phyloP scores from a whole-genome alignment of 768 basidiomycete genomes.

The Tephrocybe sp. region DNA sequence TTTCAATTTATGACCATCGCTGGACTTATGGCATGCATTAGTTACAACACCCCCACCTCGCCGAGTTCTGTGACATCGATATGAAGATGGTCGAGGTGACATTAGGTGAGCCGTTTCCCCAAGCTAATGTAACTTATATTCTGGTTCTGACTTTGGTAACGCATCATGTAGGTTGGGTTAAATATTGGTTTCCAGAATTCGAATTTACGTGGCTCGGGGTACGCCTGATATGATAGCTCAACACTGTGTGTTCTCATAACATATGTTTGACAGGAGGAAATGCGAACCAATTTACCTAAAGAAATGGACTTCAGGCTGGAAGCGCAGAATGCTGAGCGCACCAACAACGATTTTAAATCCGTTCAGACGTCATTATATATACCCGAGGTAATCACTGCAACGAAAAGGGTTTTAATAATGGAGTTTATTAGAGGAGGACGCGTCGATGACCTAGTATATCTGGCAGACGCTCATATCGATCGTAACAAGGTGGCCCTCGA shows the following conservation, averaged over 20 bases:
- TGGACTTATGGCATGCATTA: slow-evolving; percentile 23
- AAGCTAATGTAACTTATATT: no score
- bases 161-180: slow-evolving; percentile 64
- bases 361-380: slow-evolving; percentile 84
- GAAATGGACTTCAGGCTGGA: slow-evolving; percentile 97
- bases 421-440: slow-evolving; percentile 90
- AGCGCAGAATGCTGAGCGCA: slow-evolving; percentile 78
- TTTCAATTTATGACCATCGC: not conserved
- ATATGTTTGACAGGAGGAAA: slow-evolving; percentile 72
- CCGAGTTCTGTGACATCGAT: slow-evolving; percentile 90
- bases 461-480: slow-evolving; percentile 81
- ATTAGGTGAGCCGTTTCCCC: slow-evolving; percentile 43
- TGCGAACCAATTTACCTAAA: slow-evolving; percentile 86
- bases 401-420: slow-evolving; percentile 88
- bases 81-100: slow-evolving; percentile 81
- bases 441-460: slow-evolving; percentile 83
- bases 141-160: no score
- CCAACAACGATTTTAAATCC: slow-evolving; percentile 64
- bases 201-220: slow-evolving; percentile 90
- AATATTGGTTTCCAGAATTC: slow-evolving; percentile 92
- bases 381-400: slow-evolving; percentile 75
- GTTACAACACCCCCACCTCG: slow-evolving; percentile 91
- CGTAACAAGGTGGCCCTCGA: slow-evolving; percentile 92
- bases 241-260: slow-evolving; percentile 29
- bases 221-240: slow-evolving; percentile 20